phyloP scores from a whole-genome alignment of 148 eudicot species.

The Suaeda aralocaspica region DNA sequence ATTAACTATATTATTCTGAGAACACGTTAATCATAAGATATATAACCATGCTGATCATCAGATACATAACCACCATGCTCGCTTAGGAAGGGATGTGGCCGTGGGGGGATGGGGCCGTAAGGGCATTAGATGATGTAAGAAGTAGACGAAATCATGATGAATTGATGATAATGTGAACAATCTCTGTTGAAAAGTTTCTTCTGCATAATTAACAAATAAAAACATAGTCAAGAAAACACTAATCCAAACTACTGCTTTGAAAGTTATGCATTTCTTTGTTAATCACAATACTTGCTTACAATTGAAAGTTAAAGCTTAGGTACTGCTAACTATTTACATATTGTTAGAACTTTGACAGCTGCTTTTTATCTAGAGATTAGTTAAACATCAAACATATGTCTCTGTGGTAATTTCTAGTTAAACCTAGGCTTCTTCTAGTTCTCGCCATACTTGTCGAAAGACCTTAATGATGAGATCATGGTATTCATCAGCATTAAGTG shows the following conservation, averaged over 20 bases:
- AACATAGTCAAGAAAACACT: too few species aligned
- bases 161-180: too few species aligned
- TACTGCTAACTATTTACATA: constrained; percentile 6
- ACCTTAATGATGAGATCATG: constrained; percentile 75
- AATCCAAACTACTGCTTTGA: not conserved
- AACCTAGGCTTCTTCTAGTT: constrained; percentile 36
- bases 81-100: too few species aligned
- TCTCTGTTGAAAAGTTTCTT: too few species aligned
- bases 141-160: too few species aligned
- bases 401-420: constrained; percentile 16
- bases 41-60: too few species aligned
- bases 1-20: not conserved
- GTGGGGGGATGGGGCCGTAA: too few species aligned
- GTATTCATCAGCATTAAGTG: constrained; percentile 62
- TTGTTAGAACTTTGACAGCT: constrained; percentile 1
- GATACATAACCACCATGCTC: too few species aligned
- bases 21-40: too few species aligned
- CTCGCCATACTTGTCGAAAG: constrained; percentile 70
- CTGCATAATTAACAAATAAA: too few species aligned
- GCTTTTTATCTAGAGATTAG: not conserved
- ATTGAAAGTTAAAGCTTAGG: not conserved
- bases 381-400: not conserved
- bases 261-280: not conserved
- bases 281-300: not conserved
- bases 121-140: too few species aligned